Base-by-base conservation (phyloP, 306 rosid genomes). In the Quercus alba region DNA sequence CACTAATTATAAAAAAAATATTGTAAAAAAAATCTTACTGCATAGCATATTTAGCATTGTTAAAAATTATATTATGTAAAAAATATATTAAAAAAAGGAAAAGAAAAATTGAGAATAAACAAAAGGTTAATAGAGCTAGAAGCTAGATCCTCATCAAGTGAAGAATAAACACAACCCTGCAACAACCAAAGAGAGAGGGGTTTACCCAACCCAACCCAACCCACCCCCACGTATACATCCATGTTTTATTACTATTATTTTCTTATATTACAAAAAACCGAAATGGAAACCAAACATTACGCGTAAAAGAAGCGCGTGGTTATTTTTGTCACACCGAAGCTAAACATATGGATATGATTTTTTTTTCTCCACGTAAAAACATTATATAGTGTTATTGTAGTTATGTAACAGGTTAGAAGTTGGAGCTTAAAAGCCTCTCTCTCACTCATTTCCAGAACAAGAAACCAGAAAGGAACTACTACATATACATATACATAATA, bases 401-500 rank as follows among this genome's bases (percentile, higher is more conserved):
- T 87, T 92, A 68, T 77, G 88, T 80, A 84, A 81, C 92, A 86
- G 90, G 85, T 85, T 72, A 83, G 86, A 86, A 78, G 86, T 85
- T 90, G 89, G 87, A 89, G 84, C 90, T 85, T 89, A 72, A 82
- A 81, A 81, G 73, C 71, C 80, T 31, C 63, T 66, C 81, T 78
- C 85, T 68, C 79, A 67, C 75, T 77, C 72, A 18, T 72, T 72
- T 75, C 21, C 82, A 57, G 17, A 79, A 75, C 84, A 77, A 73
- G 78, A 76, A 58, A 49, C 56, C 5, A 35, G 52, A 41, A 69
- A 75, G 64, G 64, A 58, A 58, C 66, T 44, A 69, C 46, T 41
- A 8, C 11, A 41, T 41, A 31, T 31, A 31, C 11, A 31, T 4
- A 41, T 41, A 41, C 46, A 61, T 28, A 73, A 13, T n/a, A 64